Conservation (phyloP, 1,284 basidiomycete species). For the Coriolopsis trogii region DNA sequence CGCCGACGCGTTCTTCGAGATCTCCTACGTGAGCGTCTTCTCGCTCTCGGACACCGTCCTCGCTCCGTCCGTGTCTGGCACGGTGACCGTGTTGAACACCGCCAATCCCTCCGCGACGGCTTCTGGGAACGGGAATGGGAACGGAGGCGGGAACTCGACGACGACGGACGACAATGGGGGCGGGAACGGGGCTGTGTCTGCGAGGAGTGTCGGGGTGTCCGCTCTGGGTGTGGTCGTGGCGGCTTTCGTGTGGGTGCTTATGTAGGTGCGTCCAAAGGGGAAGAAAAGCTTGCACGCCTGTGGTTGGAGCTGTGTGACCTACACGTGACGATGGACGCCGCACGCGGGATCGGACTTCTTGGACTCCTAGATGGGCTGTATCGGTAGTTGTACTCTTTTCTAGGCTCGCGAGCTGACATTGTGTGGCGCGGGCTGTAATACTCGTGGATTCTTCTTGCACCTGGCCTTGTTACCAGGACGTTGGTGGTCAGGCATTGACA, state of each 20-base stretch:
- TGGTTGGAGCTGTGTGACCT: no score
- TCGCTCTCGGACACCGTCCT: slow-evolving; percentile 19
- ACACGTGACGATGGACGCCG: no score
- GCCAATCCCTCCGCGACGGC: slow-evolving; percentile 1
- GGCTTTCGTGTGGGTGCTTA: slow-evolving; percentile 1
- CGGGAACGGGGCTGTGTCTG: neutral
- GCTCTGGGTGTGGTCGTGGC: slow-evolving; percentile 1
- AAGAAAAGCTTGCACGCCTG: no score
- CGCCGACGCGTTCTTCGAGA: slow-evolving; percentile 54
- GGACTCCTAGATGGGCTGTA: no score
- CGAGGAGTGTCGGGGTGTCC: neutral
- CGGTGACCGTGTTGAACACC: slow-evolving; percentile 8
- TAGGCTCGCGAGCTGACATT: no score
- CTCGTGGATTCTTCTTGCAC: no score
- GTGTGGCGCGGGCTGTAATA: no score
- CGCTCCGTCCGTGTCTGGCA: slow-evolving; percentile 5
- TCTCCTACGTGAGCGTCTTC: slow-evolving; percentile 51
- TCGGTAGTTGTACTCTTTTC: no score
- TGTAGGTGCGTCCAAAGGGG: neutral
- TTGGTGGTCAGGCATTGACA: no score
- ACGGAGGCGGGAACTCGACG: neutral
- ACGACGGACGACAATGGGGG: no score
- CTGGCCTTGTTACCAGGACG: no score
- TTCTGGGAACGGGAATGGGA: neutral
- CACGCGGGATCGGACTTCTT: no score